A percentile compares a stretch with the other conserved stretches of the same genome.
phyloP scores from a whole-genome alignment of 306 rosid genomes.

The Mimosa pudica region DNA sequence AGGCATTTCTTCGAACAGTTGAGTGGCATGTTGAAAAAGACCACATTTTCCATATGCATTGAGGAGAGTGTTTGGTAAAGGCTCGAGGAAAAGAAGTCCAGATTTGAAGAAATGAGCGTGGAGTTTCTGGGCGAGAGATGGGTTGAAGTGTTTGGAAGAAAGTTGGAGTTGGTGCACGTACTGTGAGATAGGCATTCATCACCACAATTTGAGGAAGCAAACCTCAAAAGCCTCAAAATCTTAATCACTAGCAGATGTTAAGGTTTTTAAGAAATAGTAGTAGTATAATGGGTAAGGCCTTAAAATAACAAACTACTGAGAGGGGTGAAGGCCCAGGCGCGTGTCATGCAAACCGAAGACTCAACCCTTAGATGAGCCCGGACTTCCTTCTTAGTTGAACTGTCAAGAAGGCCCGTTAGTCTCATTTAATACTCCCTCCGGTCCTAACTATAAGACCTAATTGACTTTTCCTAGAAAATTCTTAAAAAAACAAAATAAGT shows the following conservation, averaged over 20 bases:
- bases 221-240: background rate
- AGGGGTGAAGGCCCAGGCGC: background rate
- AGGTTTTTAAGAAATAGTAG: background rate
- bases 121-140: slow-evolving; percentile 45
- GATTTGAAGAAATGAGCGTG: slow-evolving; percentile 67
- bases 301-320: background rate
- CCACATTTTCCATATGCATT: slow-evolving; percentile 61
- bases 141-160: slow-evolving; percentile 43
- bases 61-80: slow-evolving; percentile 69
- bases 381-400: too few species aligned
- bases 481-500: too few species aligned
- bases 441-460: too few species aligned
- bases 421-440: too few species aligned
- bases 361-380: background rate
- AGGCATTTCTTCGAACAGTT: slow-evolving; percentile 72
- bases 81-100: slow-evolving; percentile 45
- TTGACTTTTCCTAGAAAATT: too few species aligned
- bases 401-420: too few species aligned
- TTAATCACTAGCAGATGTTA: background rate
- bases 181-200: slow-evolving; percentile 57
- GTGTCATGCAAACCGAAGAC: background rate
- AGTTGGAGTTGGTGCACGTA: slow-evolving; percentile 58
- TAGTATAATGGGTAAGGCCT: background rate
- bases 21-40: slow-evolving; percentile 56
- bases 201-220: background rate